phyloP scores from a whole-genome alignment of 129 eudicot species.

The Scalesia atractyloides region DNA sequence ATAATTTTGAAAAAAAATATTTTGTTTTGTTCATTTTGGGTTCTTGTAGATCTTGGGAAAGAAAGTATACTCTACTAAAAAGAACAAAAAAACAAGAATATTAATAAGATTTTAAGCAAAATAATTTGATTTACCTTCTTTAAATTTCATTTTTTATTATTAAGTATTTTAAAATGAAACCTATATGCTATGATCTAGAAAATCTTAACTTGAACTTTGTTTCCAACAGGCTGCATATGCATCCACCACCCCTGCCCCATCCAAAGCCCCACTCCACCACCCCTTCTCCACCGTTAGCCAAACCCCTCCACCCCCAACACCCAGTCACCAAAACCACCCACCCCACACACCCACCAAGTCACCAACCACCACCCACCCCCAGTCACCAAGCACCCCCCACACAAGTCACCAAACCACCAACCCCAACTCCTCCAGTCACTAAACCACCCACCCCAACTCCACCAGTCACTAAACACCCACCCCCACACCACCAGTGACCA shows the following conservation, averaged over 20 bases:
- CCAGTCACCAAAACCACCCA: conserved; percentile 14
- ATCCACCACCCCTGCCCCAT: conserved; percentile 22
- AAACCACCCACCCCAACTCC: conserved; percentile 25
- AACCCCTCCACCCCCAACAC: conserved; percentile 32
- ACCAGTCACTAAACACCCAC: conserved; percentile 39
- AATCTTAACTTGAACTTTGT: neutral
- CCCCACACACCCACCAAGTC: conserved; percentile 27
- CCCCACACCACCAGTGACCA: conserved; percentile 20
- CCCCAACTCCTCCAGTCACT: neutral
- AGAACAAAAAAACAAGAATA: conserved; percentile 9
- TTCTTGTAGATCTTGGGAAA: conserved; percentile 32
- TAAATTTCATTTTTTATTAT: neutral
- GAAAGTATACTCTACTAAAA: neutral
- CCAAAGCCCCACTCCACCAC: conserved; percentile 13
- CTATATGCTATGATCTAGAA: neutral
- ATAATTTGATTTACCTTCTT: neutral
- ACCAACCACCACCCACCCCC: conserved; percentile 23
- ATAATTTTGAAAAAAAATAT: conserved; percentile 7
- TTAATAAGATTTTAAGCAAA: neutral
- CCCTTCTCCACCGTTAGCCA: conserved; percentile 34
- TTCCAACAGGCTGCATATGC: conserved; percentile 25
- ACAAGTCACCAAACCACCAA: conserved; percentile 6
- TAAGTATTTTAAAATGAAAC: no score
- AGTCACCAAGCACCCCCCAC: conserved; percentile 34
- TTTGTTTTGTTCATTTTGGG: conserved; percentile 27